Percentiles rank a stretch among this genome's conserved stretches.
phyloP scores from a whole-genome alignment of 371 early-diverging fungal species.

The Mucor velutinosus region DNA sequence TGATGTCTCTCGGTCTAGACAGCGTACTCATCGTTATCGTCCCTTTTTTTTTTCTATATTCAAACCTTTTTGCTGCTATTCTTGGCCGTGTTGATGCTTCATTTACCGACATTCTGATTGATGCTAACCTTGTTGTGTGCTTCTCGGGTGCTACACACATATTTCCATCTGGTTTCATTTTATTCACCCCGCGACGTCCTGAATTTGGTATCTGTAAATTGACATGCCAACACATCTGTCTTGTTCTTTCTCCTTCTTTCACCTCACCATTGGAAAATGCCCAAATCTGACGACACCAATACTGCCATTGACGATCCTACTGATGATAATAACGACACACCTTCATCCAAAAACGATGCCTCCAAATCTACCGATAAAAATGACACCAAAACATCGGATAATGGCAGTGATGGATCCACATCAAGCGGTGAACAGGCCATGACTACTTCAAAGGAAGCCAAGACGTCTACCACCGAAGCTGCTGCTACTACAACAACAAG shows the following conservation, averaged over 20 bases:
- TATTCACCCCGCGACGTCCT: background rate
- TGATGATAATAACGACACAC: background rate
- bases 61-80: slow-evolving; percentile 1
- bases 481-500: background rate
- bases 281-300: background rate
- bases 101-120: background rate
- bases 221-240: background rate
- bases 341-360: background rate
- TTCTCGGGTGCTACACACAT: background rate
- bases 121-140: background rate
- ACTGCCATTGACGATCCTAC: background rate
- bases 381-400: background rate
- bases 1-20: background rate
- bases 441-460: background rate
- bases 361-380: background rate
- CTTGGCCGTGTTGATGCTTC: background rate
- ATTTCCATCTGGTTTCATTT: background rate
- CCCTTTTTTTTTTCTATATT: background rate
- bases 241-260: background rate
- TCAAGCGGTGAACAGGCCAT: background rate
- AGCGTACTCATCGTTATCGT: background rate
- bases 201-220: background rate
- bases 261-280: background rate
- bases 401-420: background rate
- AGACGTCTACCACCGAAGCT: too few relatives aligned